Percentiles rank a stretch among this genome's conserved stretches.
These are phyloP conservation scores for Agroathelia rolfsii DNA, from an alignment of 1,284 basidiomycete species.

Conservation along the genomic window DNA sequence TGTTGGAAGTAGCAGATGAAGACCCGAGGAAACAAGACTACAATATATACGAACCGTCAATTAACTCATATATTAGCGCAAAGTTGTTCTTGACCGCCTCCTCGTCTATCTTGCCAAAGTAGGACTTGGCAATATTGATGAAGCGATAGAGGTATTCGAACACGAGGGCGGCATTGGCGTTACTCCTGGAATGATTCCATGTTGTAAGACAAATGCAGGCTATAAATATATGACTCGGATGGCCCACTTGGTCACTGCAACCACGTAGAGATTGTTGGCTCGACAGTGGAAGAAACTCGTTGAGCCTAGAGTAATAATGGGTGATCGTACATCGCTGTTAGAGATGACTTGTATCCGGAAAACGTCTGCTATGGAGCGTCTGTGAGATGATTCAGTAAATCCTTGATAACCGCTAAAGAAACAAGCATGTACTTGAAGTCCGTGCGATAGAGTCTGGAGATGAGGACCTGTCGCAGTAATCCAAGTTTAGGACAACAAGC, in stretches of 20 bases:
- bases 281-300: slow-evolving; percentile 97
- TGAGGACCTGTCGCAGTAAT: slow-evolving; percentile 61
- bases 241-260: slow-evolving; percentile 92
- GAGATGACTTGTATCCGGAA: slow-evolving; percentile 98
- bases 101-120: slow-evolving; percentile 97
- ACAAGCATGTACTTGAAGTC: slow-evolving; percentile 73
- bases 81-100: slow-evolving; percentile 99
- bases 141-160: slow-evolving; percentile 98
- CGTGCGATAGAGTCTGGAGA: slow-evolving; percentile 85
- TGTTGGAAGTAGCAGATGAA: slow-evolving; percentile 21
- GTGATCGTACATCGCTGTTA: slow-evolving; percentile 91
- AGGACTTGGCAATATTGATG: slow-evolving; percentile 86
- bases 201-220: slow-evolving; percentile 1
- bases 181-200: slow-evolving; percentile 50
- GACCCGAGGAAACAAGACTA: neutral
- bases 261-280: slow-evolving; percentile 89
- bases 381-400: slow-evolving; percentile 23
- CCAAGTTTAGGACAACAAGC: slow-evolving; percentile 1
- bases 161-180: slow-evolving; percentile 94
- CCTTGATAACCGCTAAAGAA: slow-evolving; percentile 6
- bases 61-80: slow-evolving; percentile 89
- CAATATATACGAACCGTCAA: slow-evolving; percentile 63
- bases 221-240: slow-evolving; percentile 16
- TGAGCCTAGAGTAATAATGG: slow-evolving; percentile 95
- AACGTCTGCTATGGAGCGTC: slow-evolving; percentile 95